Conservation (phyloP, 345 rosid species). For the Boechera divaricarpa region DNA sequence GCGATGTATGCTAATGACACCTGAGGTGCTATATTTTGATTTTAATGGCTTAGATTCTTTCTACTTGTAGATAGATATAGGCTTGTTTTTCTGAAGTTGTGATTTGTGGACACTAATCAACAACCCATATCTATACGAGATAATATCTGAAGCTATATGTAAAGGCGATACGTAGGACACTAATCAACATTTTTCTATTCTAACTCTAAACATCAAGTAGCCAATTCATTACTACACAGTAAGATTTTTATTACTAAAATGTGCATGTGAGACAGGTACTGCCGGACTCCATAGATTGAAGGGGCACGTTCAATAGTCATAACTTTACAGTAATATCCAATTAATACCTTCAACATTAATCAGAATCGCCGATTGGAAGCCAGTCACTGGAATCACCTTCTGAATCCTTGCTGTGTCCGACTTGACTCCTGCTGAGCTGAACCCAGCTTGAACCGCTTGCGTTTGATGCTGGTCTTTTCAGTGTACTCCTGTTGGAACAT, state of each 20-base stretch:
- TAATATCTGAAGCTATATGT: not conserved
- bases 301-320: not conserved
- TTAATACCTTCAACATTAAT: slow-evolving; percentile 39
- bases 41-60: slow-evolving; percentile 19
- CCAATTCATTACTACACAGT: slow-evolving; percentile 5
- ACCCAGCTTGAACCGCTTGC: slow-evolving; percentile 67
- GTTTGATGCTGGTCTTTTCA: slow-evolving; percentile 43
- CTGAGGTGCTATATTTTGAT: slow-evolving; percentile 20
- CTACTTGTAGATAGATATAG: slow-evolving; percentile 30
- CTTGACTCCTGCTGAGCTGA: slow-evolving; percentile 52
- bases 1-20: slow-evolving; percentile 12
- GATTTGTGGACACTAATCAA: not conserved
- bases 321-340: slow-evolving; percentile 52
- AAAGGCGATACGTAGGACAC: slow-evolving; percentile 4
- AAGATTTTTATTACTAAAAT: slow-evolving; percentile 15
- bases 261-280: not conserved
- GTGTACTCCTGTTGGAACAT: slow-evolving; percentile 32
- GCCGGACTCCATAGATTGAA: not conserved
- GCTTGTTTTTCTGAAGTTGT: slow-evolving; percentile 16
- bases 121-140: not conserved
- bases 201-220: slow-evolving; percentile 6
- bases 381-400: slow-evolving; percentile 72
- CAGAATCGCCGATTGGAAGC: slow-evolving; percentile 66
- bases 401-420: slow-evolving; percentile 58
- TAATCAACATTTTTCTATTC: not conserved